Base-by-base conservation (phyloP, 2,329 filamentous ascomycete genomes). In the Sarocladiaceae sp. region DNA sequence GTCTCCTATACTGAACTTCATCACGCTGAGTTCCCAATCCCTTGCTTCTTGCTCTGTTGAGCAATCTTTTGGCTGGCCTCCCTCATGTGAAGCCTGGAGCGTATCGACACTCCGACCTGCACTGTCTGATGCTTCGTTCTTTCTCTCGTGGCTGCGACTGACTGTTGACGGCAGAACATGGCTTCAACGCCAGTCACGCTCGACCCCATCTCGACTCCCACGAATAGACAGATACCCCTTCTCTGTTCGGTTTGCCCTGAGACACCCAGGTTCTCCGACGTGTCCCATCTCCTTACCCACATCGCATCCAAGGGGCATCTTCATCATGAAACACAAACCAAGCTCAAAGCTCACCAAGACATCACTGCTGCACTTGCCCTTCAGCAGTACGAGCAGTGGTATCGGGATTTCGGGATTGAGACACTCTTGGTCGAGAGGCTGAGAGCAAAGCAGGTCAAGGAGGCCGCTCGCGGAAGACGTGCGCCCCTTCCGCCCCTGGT, bases 301-400 rank as follows among this genome's bases (percentile, higher is more conserved):
- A 83, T 97, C 56, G 84, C 88, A 54, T 97, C 92, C 57, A 97
- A 97, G 66, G 87, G 88, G n/a, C 93, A 97, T 66, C 75, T 97
- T 29, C 85, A 90, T 54, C 82, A 90, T 64, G 84, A 89, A 62
- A 95, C 92, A 72, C 90, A 90, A 62, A 78, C 90, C 50, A 86
- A 90, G 61, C 82, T 96, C 58, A 82, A 81, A 53, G 82, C 86
- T 52, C 79, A 83, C 51, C 77, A 80, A 42, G 87, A 95, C 55
- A 68, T 76, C n/a, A 71, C 72, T n/a, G 83, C 87, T n/a, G 76
- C 78, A 22, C 66, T 78, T 11, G 67, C 80, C 28, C 74, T 96
- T 40, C 77, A 83, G 31, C 71, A 77, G 40, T 97, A 90, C 63
- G 84, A 95, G 52, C 71, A 74, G 31, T 97, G 93, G 93, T 95